Conservation (phyloP, 208 protist species). For the Trypanosoma lewisi region DNA sequence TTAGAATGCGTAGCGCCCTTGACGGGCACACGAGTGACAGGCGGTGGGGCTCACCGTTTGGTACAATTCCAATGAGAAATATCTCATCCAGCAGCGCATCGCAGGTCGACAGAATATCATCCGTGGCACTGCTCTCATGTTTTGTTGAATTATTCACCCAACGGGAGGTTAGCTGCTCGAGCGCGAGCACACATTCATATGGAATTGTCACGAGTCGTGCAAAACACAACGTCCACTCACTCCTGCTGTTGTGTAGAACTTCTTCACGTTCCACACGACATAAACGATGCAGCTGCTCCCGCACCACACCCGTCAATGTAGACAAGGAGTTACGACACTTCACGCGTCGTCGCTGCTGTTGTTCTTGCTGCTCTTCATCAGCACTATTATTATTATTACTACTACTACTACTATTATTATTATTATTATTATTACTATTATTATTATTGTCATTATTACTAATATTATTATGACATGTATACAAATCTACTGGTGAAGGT, state of each 20-base stretch:
- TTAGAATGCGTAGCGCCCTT: slow-evolving; percentile 32
- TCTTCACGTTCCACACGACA: slow-evolving; percentile 3
- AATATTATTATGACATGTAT: not conserved
- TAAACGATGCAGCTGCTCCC: slow-evolving; percentile 52
- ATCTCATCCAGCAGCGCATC: slow-evolving; percentile 63
- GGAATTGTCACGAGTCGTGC: slow-evolving; percentile 22
- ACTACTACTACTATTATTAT: not conserved
- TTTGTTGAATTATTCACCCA: no score
- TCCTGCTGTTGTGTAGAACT: not conserved
- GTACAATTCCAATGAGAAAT: slow-evolving; percentile 47
- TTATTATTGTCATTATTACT: not conserved
- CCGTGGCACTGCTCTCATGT: no score
- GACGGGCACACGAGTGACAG: slow-evolving; percentile 50
- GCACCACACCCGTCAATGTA: slow-evolving; percentile 38
- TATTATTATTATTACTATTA: not conserved
- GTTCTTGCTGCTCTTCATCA: not conserved
- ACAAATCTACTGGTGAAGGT: slow-evolving; percentile 1
- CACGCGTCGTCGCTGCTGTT: not conserved
- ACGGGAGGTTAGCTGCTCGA: not conserved
- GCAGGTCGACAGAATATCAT: slow-evolving; percentile 2
- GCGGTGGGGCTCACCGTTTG: slow-evolving; percentile 43
- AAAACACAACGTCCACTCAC: slow-evolving; percentile 21
- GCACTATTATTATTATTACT: not conserved
- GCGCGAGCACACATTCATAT: not conserved
- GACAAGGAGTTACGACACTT: slow-evolving; percentile 4